Base-by-base conservation (phyloP, 257 asterid genomes). In the Jacaranda mimosifolia region DNA sequence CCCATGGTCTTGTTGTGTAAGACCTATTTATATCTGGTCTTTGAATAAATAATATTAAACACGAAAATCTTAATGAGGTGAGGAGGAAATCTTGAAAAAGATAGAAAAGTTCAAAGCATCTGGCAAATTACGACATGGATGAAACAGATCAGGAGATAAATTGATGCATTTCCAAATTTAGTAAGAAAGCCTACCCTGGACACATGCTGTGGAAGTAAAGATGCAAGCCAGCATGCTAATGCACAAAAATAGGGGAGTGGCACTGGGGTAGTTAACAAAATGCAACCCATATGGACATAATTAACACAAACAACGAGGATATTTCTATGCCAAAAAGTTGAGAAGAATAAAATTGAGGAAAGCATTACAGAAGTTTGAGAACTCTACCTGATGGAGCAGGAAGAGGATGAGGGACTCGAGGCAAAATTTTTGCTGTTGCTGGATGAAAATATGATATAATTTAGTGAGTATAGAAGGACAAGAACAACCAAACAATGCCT, bases 351-450 rank as follows among this genome's bases (percentile, higher is more conserved):
- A 32, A 9, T 36, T 0, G 68, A 56, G 55, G 58, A 62, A 74
- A 67, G 19, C 5, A 26, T 9, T 45, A 18, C 55, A 51, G 71
- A 82, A 62, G 45, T 68, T 73, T 11, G 68, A 66, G 45, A 69
- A 59, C 42, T 65, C 63, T 79, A 90, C 93, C 91, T 81, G 91
- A 64, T 52, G 86, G 79, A 76, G 87, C 82, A 84, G 89, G 77
- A 76, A 73, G 40, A 66, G 89, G 82, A 35, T 83, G 88, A 72
- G 86, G 63, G 49, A 51, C 86, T 82, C 75, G 88, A 51, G 86
- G 83, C 82, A 62, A 49, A 63, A 36, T 76, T 63, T 56, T 81
- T 77, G 72, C 65, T n/a, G 81, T 39, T 63, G 79, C 88, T 83
- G 85, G 21, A 67, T 58, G 53, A 74, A 56, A 79, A 67, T 65